A percentile compares a stretch with the other conserved stretches of the same genome.
Conservation (phyloP, 164 flowering plant species). For the Chimonanthus salicifolius region DNA sequence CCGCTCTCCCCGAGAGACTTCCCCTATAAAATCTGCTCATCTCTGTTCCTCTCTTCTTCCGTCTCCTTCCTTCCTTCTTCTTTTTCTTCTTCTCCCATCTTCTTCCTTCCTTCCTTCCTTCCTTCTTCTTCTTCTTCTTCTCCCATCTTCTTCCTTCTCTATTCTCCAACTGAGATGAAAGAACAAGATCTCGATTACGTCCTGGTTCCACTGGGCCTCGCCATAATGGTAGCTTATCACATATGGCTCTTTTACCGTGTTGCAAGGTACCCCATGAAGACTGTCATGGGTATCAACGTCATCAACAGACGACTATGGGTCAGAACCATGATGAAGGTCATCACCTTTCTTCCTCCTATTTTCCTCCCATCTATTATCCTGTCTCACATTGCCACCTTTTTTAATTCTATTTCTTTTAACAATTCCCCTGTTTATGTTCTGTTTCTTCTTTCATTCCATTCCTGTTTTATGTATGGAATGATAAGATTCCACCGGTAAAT, state of each 20-base stretch:
- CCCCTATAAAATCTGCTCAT: no score
- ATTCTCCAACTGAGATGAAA: slow-evolving; percentile 4
- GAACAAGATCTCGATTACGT: slow-evolving; percentile 13
- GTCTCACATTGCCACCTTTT: no score
- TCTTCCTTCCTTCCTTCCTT: background rate
- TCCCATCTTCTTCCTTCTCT: background rate
- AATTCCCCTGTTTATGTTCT: background rate
- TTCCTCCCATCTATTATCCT: background rate
- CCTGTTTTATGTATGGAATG: no score
- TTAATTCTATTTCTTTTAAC: no score
- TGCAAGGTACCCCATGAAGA: slow-evolving; percentile 12
- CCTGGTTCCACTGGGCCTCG: slow-evolving; percentile 13
- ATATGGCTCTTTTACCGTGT: slow-evolving; percentile 20
- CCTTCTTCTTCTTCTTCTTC: background rate
- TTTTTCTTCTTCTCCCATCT: background rate
- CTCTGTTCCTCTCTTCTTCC: no score
- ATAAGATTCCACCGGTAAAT: no score
- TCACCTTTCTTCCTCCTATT: background rate
- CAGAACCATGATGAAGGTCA: slow-evolving; percentile 21
- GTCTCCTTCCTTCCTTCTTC: background rate
- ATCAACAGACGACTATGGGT: slow-evolving; percentile 19
- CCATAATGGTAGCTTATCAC: slow-evolving; percentile 15
- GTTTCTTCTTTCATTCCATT: background rate
- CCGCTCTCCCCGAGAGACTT: no score
- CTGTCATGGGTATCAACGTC: slow-evolving; percentile 20